These are phyloP conservation scores for Achaetomium macrosporum DNA, from an alignment of 2,329 filamentous ascomycete species.

Conservation along the genomic window DNA sequence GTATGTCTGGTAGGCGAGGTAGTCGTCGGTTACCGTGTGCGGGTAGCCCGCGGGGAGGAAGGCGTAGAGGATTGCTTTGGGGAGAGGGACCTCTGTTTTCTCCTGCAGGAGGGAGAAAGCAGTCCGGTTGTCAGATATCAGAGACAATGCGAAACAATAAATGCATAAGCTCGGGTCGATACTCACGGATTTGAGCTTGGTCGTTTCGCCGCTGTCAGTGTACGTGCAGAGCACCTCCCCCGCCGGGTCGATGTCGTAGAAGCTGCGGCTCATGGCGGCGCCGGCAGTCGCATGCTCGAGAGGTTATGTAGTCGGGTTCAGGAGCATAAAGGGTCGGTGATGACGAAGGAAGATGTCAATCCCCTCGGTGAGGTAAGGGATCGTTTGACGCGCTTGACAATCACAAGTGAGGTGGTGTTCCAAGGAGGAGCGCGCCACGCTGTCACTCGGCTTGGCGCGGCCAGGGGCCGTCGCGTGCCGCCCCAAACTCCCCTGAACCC, in stretches of 20 bases:
- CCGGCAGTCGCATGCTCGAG: conserved; percentile 5
- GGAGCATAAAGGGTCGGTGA: not conserved
- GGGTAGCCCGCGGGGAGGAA: conserved; percentile 88
- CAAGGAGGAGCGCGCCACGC: too few relatives aligned
- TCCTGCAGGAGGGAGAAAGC: conserved; percentile 23
- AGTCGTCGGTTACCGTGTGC: conserved; percentile 78
- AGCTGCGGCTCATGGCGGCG: conserved; percentile 16
- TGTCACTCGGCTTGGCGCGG: not conserved
- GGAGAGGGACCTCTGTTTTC: conserved; percentile 31
- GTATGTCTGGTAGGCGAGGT: conserved; percentile 63
- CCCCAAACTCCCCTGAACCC: not conserved
- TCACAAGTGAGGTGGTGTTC: too few relatives aligned
- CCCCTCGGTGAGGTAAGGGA: too few relatives aligned
- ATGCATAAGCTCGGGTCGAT: not conserved
- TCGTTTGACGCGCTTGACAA: too few relatives aligned
- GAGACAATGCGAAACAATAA: not conserved
- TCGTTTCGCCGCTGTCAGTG: conserved; percentile 21
- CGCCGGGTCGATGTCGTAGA: conserved; percentile 34
- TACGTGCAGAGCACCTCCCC: conserved; percentile 35
- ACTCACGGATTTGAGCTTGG: conserved; percentile 26
- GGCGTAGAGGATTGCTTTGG: conserved; percentile 52
- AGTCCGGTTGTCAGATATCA: not conserved
- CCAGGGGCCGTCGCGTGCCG: not conserved
- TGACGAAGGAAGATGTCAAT: too few relatives aligned
- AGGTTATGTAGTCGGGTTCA: not conserved